These are phyloP conservation scores for Lachancea thermotolerans DNA, from an alignment of 805 yeast species.

Conservation along the genomic window DNA sequence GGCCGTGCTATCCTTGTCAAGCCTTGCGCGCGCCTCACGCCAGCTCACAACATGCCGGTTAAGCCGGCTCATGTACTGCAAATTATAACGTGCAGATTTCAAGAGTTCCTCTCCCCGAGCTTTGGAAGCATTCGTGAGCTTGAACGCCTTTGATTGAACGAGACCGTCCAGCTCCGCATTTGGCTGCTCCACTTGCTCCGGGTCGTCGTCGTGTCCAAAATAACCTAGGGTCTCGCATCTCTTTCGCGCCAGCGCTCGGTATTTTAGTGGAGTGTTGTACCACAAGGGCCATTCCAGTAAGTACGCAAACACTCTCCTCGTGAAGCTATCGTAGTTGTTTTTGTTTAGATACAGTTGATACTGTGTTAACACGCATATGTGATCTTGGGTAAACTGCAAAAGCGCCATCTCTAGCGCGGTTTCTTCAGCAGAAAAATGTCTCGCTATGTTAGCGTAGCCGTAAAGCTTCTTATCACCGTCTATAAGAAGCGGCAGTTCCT, in stretches of 20 bases:
- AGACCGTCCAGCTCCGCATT: constrained; percentile 13
- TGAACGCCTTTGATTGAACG: constrained; percentile 28
- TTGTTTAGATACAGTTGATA: constrained; percentile 52
- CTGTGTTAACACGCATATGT: constrained; percentile 42
- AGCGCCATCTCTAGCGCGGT: constrained; percentile 41
- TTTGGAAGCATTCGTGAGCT: constrained; percentile 20
- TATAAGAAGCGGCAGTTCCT: constrained; percentile 45
- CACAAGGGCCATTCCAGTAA: constrained; percentile 68
- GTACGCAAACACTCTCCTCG: constrained; percentile 46
- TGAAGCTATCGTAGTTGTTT: constrained; percentile 51
- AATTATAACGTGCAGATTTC: constrained; percentile 17
- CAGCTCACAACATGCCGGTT: constrained; percentile 16
- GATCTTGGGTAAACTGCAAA: constrained; percentile 36
- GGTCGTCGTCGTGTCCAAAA: constrained; percentile 17
- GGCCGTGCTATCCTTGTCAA: constrained; percentile 8
- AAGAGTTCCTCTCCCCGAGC: constrained; percentile 17
- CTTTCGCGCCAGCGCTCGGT: constrained; percentile 14
- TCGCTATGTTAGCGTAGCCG: constrained; percentile 39
- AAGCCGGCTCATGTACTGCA: constrained; percentile 16
- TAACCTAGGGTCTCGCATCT: constrained; percentile 19
- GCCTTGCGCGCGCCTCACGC: constrained; percentile 14
- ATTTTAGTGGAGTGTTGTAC: constrained; percentile 50
- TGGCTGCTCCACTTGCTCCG: constrained; percentile 6
- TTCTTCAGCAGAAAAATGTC: constrained; percentile 28
- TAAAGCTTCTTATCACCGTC: constrained; percentile 23